Conservation (phyloP, 2,329 filamentous ascomycete genomes). For the Ceratocystis albifundus region DNA sequence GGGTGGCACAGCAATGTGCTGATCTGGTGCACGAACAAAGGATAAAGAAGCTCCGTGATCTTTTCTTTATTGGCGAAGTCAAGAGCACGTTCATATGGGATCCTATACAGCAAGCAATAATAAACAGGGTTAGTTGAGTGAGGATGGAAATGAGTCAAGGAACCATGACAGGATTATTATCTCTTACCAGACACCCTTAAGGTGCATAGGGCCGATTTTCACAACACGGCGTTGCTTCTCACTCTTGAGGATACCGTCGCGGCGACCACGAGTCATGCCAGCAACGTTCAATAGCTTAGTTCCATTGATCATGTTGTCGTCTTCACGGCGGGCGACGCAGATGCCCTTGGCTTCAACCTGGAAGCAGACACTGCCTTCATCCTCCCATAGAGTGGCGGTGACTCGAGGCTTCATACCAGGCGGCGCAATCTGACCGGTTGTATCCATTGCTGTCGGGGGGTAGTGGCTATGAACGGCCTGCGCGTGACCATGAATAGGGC, state of each 20-base stretch:
- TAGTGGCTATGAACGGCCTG: constrained; percentile 46
- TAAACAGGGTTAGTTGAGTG: neutral
- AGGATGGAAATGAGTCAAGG: constrained; percentile 21
- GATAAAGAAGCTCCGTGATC: constrained; percentile 90
- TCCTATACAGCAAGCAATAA: constrained; percentile 46
- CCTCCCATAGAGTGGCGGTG: constrained; percentile 94
- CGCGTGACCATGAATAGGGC: constrained; percentile 41
- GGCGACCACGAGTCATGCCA: constrained; percentile 89
- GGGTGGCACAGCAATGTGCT: constrained; percentile 88
- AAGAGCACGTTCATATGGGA: constrained; percentile 91
- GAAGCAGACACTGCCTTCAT: constrained; percentile 94
- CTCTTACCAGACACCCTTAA: constrained; percentile 90
- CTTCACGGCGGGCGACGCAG: constrained; percentile 87
- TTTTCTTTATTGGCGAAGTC: constrained; percentile 99
- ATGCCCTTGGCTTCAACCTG: constrained; percentile 94
- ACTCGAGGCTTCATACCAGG: constrained; percentile 93
- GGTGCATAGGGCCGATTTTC: constrained; percentile 97
- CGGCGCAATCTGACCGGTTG: constrained; percentile 83
- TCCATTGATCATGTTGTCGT: constrained; percentile 98
- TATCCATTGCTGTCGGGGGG: constrained; percentile 56
- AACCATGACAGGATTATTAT: neutral
- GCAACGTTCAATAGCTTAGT: constrained; percentile 95
- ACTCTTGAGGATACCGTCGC: constrained; percentile 94
- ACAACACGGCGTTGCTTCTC: constrained; percentile 95
- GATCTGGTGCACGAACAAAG: constrained; percentile 95